These are phyloP conservation scores for Iberis pinnata DNA, from an alignment of 345 rosid species.

Conservation along the genomic window DNA sequence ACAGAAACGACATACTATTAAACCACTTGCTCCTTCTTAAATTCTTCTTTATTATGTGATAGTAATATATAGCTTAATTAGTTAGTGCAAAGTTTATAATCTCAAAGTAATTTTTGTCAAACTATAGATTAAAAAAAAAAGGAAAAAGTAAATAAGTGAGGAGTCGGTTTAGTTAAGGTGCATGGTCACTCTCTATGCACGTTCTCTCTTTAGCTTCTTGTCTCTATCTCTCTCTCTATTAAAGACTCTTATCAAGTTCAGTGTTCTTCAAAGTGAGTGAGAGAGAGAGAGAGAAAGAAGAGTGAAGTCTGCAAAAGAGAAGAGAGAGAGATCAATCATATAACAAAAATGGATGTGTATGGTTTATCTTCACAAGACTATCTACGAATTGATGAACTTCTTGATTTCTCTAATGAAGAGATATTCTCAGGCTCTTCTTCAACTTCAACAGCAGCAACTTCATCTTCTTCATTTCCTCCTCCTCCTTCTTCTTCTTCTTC, in stretches of 20 bases:
- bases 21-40: no score
- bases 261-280: neutral
- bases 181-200: slow-evolving; percentile 40
- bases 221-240: slow-evolving; percentile 24
- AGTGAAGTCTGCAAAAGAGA: neutral
- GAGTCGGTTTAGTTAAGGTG: slow-evolving; percentile 34
- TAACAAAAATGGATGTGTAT: slow-evolving; percentile 42
- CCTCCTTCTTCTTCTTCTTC: no score
- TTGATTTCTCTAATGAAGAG: slow-evolving; percentile 41
- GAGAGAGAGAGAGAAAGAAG: slow-evolving; percentile 19
- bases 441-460: slow-evolving; percentile 25
- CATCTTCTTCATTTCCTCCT: slow-evolving; percentile 29
- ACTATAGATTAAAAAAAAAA: no score
- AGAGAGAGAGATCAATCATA: neutral
- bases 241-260: slow-evolving; percentile 20
- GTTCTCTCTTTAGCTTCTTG: slow-evolving; percentile 33
- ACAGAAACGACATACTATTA: no score
- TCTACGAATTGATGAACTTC: slow-evolving; percentile 33
- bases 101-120: no score
- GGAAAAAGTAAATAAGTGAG: slow-evolving; percentile 14
- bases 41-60: no score
- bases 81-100: neutral
- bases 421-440: slow-evolving; percentile 36
- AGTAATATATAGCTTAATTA: no score
- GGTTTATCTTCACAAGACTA: slow-evolving; percentile 32